Evolutionary conservation across 108 stramenopile species (phyloP).

Genomic region (Licmophora abbreviata): DNA sequence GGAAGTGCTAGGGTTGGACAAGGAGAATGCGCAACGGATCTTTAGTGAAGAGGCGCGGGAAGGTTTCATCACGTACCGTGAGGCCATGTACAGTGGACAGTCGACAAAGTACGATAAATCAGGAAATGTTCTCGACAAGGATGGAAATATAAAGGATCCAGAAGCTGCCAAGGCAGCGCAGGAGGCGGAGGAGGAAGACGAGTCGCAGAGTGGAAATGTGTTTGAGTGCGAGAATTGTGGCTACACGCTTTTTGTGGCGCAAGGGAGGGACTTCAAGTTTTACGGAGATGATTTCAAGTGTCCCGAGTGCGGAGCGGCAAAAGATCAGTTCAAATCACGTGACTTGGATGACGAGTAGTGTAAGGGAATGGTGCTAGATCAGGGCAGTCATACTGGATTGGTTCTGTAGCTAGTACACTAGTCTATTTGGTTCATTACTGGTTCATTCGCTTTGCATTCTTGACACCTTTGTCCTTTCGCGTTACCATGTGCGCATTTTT

Average conservation of each 20-base stretch:
- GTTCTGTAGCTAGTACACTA: too few species aligned
- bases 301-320: constrained; percentile 81
- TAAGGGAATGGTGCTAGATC: too few species aligned
- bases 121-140: constrained; percentile 34
- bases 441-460: constrained; percentile 98
- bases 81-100: constrained; percentile 44
- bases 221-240: constrained; percentile 79
- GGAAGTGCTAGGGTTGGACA: constrained; percentile 76
- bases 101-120: constrained; percentile 40
- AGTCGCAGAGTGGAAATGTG: constrained; percentile 21
- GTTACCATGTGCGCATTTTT: constrained; percentile 75
- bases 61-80: constrained; percentile 64
- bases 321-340: constrained; percentile 77
- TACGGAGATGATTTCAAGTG: constrained; percentile 74
- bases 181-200: constrained; percentile 26
- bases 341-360: too few species aligned
- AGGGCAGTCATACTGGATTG: too few species aligned
- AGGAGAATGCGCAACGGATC: constrained; percentile 57
- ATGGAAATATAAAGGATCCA: constrained; percentile 46
- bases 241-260: constrained; percentile 83
- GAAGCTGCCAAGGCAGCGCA: constrained; percentile 29
- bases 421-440: too few species aligned
- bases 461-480: constrained; percentile 90
- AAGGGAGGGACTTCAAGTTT: constrained; percentile 85
- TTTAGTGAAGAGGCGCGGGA: constrained; percentile 56